phyloP scores from a whole-genome alignment of 1,284 basidiomycete species.

The Vanrija humicola region DNA sequence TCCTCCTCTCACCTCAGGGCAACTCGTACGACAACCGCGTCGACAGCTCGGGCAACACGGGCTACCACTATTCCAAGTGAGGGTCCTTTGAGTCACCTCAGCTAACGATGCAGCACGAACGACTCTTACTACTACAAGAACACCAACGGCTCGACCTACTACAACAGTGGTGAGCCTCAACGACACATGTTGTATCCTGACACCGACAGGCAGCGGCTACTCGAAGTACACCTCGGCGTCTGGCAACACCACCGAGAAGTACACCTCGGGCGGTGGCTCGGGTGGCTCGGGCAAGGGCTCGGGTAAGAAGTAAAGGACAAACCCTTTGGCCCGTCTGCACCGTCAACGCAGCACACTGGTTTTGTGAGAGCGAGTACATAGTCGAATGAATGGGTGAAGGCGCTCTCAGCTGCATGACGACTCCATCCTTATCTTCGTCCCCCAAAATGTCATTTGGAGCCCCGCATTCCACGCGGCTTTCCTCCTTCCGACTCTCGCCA shows the following conservation, averaged over 20 bases:
- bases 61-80: conserved; percentile 61
- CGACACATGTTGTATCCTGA: neutral
- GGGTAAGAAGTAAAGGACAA: no score
- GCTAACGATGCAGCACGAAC: conserved; percentile 29
- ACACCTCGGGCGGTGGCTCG: no score
- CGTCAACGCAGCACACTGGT: no score
- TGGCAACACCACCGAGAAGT: neutral
- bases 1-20: conserved; percentile 46
- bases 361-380: no score
- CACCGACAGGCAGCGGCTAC: conserved; percentile 49
- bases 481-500: no score
- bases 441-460: no score
- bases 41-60: conserved; percentile 46
- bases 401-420: no score
- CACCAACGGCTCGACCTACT: conserved; percentile 60
- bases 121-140: conserved; percentile 62
- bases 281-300: no score
- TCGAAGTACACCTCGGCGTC: conserved; percentile 26
- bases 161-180: conserved; percentile 48
- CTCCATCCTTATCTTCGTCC: no score
- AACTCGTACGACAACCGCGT: conserved; percentile 57
- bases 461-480: no score
- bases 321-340: no score
- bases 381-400: no score
- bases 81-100: conserved; percentile 32